Evolutionary conservation across 352 stramenopile genomes (phyloP).

Genomic region (Globisporangium splendens): DNA sequence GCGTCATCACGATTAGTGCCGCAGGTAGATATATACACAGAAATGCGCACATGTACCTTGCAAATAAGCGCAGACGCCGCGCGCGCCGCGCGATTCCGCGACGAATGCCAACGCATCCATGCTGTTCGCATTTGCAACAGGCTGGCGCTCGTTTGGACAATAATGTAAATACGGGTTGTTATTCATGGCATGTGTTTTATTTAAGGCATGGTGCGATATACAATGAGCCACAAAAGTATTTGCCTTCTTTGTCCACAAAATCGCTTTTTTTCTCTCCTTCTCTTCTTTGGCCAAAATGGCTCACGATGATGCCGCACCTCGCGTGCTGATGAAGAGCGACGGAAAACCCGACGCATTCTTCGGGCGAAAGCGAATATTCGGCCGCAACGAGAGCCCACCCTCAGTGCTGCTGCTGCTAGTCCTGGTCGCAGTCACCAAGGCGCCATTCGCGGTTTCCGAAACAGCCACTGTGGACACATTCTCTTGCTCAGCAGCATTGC

Average conservation of each 20-base stretch:
- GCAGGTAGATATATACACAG: not conserved
- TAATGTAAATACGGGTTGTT: no score
- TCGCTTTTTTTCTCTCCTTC: not conserved
- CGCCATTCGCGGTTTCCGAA: not conserved
- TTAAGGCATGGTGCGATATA: not conserved
- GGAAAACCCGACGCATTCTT: slow-evolving; percentile 41
- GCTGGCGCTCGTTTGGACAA: no score
- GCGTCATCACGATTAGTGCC: no score
- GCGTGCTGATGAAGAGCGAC: slow-evolving; percentile 30
- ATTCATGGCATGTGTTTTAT: not conserved
- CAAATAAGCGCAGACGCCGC: slow-evolving; percentile 36
- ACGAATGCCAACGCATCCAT: slow-evolving; percentile 24
- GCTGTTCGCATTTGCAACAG: not conserved
- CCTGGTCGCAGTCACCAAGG: slow-evolving; percentile 12
- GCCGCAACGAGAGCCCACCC: slow-evolving; percentile 45
- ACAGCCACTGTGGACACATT: slow-evolving; percentile 4
- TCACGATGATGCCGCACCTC: slow-evolving; percentile 8
- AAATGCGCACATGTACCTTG: slow-evolving; percentile 19
- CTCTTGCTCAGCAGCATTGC: slow-evolving; percentile 7
- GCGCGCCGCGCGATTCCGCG: slow-evolving; percentile 34
- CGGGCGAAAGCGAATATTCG: slow-evolving; percentile 67
- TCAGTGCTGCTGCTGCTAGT: not conserved
- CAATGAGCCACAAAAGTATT: not conserved
- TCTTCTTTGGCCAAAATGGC: not conserved
- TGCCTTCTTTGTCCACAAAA: slow-evolving; percentile 1